Evolutionary conservation across 1,139 yeast species (phyloP).

Genomic region (Candida sp.): DNA sequence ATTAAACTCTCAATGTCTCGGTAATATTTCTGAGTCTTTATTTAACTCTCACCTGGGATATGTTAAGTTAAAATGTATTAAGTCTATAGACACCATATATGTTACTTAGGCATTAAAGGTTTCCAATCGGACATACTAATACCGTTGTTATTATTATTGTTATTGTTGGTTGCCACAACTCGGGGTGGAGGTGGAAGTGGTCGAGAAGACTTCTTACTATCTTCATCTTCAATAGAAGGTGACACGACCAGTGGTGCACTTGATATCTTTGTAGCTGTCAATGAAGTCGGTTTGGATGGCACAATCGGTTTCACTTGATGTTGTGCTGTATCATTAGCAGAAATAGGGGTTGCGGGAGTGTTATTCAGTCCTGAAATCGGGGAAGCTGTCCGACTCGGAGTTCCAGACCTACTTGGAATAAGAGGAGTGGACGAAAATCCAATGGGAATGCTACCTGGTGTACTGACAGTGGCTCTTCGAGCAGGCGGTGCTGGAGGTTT

Average conservation of each 20-base stretch:
- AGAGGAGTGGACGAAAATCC: constrained; percentile 41
- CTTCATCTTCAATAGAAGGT: constrained; percentile 5
- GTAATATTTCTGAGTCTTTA: too few relatives aligned
- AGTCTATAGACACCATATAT: not conserved
- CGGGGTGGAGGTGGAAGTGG: constrained; percentile 26
- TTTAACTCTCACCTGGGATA: too few relatives aligned
- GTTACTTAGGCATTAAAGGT: constrained; percentile 47
- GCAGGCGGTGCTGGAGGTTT: constrained; percentile 27
- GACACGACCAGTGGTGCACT: too few relatives aligned
- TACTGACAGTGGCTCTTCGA: constrained; percentile 12
- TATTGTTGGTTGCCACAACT: constrained; percentile 4
- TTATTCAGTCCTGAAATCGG: constrained; percentile 1
- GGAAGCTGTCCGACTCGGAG: constrained; percentile 14
- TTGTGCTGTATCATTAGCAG: constrained; percentile 7
- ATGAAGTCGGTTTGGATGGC: constrained; percentile 33
- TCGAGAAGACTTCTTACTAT: constrained; percentile 5
- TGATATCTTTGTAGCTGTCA: constrained; percentile 15
- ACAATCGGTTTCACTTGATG: constrained; percentile 25
- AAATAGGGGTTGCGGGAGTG: constrained; percentile 4
- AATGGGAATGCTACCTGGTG: constrained; percentile 18
- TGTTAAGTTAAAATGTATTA: not conserved
- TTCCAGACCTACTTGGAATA: constrained; percentile 32
- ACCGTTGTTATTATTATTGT: constrained; percentile 9
- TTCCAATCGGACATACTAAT: constrained; percentile 53
- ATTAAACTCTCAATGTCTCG: too few relatives aligned